Evolutionary conservation across 176 grass and related monocot species (phyloP), one percentile per base, ranked within the genome.

Genomic region (Saccharum spontaneum): DNA sequence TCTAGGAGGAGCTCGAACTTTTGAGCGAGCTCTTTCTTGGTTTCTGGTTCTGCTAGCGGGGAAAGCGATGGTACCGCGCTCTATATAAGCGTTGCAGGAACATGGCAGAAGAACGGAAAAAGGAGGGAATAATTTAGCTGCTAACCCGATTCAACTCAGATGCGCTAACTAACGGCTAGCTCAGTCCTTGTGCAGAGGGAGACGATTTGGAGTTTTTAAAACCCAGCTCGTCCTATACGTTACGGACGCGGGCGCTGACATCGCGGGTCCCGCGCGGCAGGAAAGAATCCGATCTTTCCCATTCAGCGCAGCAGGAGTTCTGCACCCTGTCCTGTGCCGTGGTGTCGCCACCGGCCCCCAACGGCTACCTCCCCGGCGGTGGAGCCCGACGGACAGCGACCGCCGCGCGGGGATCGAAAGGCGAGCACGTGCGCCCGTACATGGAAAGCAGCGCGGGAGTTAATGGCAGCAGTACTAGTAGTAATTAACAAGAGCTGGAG

Each of bases 161-260:
- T 91, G 50, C 76, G 80, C 40, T 87, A 91, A 87, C 40, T 74
- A 91, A 91, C 85, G 85, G 89, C 85, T 91, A 90, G 26, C 67
- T 86, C 71, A 49, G 71, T 15, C 40, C 46, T 57, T 69, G 45
- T 2, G 22, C 61, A 7, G 54, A 41, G 14, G 6, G 31, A 22
- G 50, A n/a, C 34, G 40, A 71, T 24, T 61, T 9, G 33, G 67
- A 30, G 17, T 40, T 67, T 70, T 33, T 20, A 81, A 85, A n/a
- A 28, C 28, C 20, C 45, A 23, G 12, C 0, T 44, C 34, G 67
- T 50, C 36, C 72, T 63, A 69, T 69, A 84, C 87, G 76, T 59
- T 89, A 43, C 26, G 31, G 37, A 4, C 73, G 26, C 5, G 5
- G 15, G 20, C 7, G 6, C 76, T 79, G 85, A 67, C 85, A 67